Evolutionary conservation across 495 filamentous ascomycete genomes (phyloP).

Genomic region (Usnea hakonensis): DNA sequence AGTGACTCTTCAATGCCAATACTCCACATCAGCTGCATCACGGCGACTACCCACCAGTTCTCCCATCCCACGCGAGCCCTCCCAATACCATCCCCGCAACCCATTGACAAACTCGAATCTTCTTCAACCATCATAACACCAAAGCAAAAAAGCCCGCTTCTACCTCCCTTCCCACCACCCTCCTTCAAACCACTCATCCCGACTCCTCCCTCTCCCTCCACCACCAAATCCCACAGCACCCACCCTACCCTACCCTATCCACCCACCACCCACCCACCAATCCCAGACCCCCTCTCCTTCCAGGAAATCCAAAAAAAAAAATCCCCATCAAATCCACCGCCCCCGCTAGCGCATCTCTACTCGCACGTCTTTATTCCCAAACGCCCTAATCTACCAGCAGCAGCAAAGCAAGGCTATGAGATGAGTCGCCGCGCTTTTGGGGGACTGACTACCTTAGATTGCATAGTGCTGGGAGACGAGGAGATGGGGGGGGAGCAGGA

Average conservation of each 20-base stretch:
- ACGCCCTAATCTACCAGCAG: no score
- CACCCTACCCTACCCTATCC: no score
- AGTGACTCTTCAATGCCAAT: not conserved
- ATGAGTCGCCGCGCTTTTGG: no score
- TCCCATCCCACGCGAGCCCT: not conserved
- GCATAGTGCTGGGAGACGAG: no score
- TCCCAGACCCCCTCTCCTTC: not conserved
- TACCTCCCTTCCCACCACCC: not conserved
- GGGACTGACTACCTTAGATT: no score
- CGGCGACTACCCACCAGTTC: not conserved
- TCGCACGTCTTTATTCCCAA: not conserved
- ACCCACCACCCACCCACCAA: not conserved
- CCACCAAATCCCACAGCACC: no score
- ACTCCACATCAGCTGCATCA: not conserved
- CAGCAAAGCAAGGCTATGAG: no score
- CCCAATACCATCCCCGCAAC: not conserved
- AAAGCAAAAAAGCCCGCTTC: not conserved
- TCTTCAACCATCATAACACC: not conserved
- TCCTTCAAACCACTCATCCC: not conserved
- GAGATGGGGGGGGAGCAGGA: no score
- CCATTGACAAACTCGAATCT: not conserved
- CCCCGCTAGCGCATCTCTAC: not conserved
- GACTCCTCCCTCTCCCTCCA: not conserved
- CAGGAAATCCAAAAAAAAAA: not conserved
- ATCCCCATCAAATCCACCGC: not conserved